Evolutionary conservation across 2,329 filamentous ascomycete species (phyloP).

Genomic region (Dactylellina drechsleri): DNA sequence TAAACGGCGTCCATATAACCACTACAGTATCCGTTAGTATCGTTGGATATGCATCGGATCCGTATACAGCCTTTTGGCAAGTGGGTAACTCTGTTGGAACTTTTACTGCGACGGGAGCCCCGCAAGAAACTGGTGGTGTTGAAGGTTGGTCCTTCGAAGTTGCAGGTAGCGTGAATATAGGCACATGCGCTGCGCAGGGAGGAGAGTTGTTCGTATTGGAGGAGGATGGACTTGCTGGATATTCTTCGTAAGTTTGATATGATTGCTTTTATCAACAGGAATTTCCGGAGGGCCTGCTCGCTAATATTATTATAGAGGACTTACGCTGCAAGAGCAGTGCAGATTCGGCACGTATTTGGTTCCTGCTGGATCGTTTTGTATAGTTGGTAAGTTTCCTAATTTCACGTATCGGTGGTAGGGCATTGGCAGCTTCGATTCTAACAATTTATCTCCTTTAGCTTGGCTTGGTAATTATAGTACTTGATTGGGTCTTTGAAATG

Average conservation of each 20-base stretch:
- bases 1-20: background rate
- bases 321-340: slow-evolving; percentile 2
- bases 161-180: background rate
- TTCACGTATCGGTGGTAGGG: background rate
- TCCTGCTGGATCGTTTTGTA: slow-evolving; percentile 8
- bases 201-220: slow-evolving; percentile 12
- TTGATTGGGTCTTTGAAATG: too few relatives aligned
- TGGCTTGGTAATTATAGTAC: slow-evolving; percentile 10
- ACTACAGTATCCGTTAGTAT: slow-evolving; percentile 34
- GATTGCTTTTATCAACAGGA: background rate
- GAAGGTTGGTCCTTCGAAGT: slow-evolving; percentile 9
- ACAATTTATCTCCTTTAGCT: slow-evolving; percentile 1
- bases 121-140: background rate
- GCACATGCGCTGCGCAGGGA: slow-evolving; percentile 7
- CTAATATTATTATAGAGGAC: slow-evolving; percentile 2
- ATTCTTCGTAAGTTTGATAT: slow-evolving; percentile 34
- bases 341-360: background rate
- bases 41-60: slow-evolving; percentile 2
- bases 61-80: slow-evolving; percentile 37
- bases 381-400: slow-evolving; percentile 31
- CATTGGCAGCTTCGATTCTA: background rate
- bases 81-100: slow-evolving; percentile 3
- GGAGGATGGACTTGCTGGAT: slow-evolving; percentile 3
- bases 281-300: background rate
- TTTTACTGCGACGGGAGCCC: slow-evolving; percentile 3